Evolutionary conservation across 805 yeast species (phyloP), one percentile per base, ranked within the genome.

Genomic region (Lipomyces anomalus): DNA sequence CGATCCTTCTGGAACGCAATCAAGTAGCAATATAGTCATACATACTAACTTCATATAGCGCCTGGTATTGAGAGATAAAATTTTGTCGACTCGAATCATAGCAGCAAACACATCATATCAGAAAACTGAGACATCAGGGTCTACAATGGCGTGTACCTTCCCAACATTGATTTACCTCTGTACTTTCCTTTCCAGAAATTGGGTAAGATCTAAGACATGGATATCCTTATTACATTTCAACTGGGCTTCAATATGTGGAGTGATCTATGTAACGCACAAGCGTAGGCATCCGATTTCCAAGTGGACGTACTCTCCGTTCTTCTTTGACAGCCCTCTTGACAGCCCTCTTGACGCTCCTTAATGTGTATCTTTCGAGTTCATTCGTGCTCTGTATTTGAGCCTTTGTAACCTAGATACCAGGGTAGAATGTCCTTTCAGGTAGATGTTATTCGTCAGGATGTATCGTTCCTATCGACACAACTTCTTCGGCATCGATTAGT

Each of bases 271-370:
- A 11, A n/a, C 75, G 73, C 4, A 74, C 71, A 42, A 73, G 57
- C 2, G 74, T 73, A 4, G 77, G 77, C 64, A 73, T 62, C 77
- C 78, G 21, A 72, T 69, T 11, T 77, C 78, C 35, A 72, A 58
- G 52, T 73, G 73, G 45, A 68, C 74, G 40, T 66, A 67, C 47
- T 61, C 53, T 6, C 74, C 75, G 46, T 67, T 62, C n/a, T n/a
- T n/a, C n/a, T n/a, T n/a, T n/a, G n/a, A n/a, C n/a, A n/a, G n/a
- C n/a, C n/a, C n/a, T n/a, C n/a, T n/a, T n/a, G n/a, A n/a, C n/a
- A n/a, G n/a, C n/a, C n/a, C n/a, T n/a, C n/a, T n/a, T n/a, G n/a
- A n/a, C n/a, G n/a, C n/a, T n/a, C n/a, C n/a, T n/a, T n/a, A n/a
- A n/a, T n/a, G n/a, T n/a, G n/a, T n/a, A n/a, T n/a, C n/a, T n/a